Percentiles rank a stretch among this genome's conserved stretches.
phyloP scores from a whole-genome alignment of 257 asterid genomes.

The Penstemon eatonii region DNA sequence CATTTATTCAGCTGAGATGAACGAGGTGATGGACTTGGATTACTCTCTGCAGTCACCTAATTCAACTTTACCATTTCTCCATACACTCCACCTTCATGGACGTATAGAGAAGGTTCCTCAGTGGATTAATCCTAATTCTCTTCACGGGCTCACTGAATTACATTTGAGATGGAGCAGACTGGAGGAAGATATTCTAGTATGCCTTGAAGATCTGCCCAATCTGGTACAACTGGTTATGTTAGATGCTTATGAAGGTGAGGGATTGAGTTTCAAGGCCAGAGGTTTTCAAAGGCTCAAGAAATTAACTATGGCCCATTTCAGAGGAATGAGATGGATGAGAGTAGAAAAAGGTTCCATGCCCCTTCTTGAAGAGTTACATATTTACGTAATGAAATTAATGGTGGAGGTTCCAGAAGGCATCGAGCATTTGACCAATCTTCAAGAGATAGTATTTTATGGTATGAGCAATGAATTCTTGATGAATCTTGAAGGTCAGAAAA shows the following conservation, averaged over 20 bases:
- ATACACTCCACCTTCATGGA: neutral
- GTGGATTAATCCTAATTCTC: conserved; percentile 22
- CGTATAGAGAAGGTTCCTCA: conserved; percentile 18
- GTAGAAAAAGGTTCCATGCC: conserved; percentile 30
- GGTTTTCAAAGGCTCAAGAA: conserved; percentile 23
- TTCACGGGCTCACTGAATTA: neutral
- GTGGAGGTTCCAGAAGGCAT: conserved; percentile 23
- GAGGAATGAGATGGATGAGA: conserved; percentile 12
- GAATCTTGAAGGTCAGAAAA: neutral
- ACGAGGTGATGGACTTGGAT: conserved; percentile 10
- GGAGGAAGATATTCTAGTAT: conserved; percentile 6
- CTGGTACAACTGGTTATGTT: neutral
- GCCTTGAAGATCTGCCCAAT: conserved; percentile 28
- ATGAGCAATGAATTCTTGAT: conserved; percentile 22
- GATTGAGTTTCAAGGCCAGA: conserved; percentile 12
- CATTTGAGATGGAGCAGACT: neutral
- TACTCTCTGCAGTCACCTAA: neutral
- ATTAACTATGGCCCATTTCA: neutral
- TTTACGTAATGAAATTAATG: conserved; percentile 13
- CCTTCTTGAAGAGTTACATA: neutral
- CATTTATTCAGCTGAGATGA: neutral
- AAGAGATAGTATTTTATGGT: neutral
- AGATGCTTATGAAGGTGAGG: conserved; percentile 25
- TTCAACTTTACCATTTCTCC: neutral
- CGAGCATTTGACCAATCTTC: conserved; percentile 16